A percentile compares a stretch with the other conserved stretches of the same genome.
Evolutionary conservation across 192 early-diverging fungal species (phyloP).

Genomic region (Coemansia sp.): DNA sequence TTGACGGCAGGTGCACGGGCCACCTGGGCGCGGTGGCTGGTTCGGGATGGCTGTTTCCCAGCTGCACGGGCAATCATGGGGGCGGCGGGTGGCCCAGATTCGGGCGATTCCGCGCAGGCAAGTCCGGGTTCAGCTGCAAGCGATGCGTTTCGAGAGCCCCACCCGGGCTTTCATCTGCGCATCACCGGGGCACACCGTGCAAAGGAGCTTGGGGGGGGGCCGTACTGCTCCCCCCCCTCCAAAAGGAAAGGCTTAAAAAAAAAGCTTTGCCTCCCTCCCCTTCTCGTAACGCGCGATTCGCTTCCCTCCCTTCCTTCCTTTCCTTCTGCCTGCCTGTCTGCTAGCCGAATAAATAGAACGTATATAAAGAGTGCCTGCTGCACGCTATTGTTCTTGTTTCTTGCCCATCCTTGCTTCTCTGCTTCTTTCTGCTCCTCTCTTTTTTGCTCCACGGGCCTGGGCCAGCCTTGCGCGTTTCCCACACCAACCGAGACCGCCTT

Average conservation of each 20-base stretch:
- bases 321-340: conserved; percentile 1
- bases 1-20: conserved; percentile 1
- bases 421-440: neutral
- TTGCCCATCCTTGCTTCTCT: conserved; percentile 9
- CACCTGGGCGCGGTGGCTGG: conserved; percentile 5
- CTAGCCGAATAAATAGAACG: no score
- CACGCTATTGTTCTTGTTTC: no score
- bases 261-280: neutral
- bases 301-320: neutral
- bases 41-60: neutral
- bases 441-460: no score
- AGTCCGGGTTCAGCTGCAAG: no score
- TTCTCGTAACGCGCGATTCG: neutral
- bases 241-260: conserved; percentile 6
- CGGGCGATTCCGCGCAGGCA: no score
- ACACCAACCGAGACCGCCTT: no score
- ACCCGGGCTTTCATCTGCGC: no score
- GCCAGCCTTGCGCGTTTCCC: neutral
- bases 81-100: no score
- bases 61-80: neutral
- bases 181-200: no score
- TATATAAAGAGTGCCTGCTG: neutral
- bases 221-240: no score
- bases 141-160: no score
- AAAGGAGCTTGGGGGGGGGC: no score